These are phyloP conservation scores for Phytophthora macrochlamydospora DNA, from an alignment of 352 stramenopile genomes.

Conservation along the genomic window DNA sequence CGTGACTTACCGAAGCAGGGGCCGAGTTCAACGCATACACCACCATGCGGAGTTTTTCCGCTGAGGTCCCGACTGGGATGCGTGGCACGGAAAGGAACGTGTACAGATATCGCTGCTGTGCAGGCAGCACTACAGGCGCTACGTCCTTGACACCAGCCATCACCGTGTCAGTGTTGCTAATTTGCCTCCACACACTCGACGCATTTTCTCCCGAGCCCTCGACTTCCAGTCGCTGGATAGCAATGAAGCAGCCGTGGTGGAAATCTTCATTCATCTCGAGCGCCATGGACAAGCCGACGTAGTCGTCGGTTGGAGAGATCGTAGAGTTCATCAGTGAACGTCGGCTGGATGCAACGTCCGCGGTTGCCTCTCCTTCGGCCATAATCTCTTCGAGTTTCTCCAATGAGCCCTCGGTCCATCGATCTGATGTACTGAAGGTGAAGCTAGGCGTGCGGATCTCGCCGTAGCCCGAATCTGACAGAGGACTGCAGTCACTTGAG, in stretches of 20 bases:
- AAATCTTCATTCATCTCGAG: slow-evolving; percentile 86
- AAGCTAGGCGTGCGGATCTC: slow-evolving; percentile 84
- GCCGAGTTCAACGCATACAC: slow-evolving; percentile 66
- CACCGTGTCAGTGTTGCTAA: slow-evolving; percentile 86
- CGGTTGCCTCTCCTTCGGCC: slow-evolving; percentile 34
- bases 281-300: slow-evolving; percentile 81
- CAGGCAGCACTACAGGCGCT: slow-evolving; percentile 16
- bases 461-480: slow-evolving; percentile 68
- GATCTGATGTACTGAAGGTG: slow-evolving; percentile 68
- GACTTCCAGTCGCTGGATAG: slow-evolving; percentile 68
- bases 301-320: slow-evolving; percentile 55
- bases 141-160: slow-evolving; percentile 61
- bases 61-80: slow-evolving; percentile 57
- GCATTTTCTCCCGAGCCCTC: slow-evolving; percentile 32
- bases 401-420: slow-evolving; percentile 55
- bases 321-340: slow-evolving; percentile 33
- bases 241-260: slow-evolving; percentile 75
- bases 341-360: slow-evolving; percentile 26
- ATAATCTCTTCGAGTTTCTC: slow-evolving; percentile 56
- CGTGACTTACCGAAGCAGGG: slow-evolving; percentile 43
- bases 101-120: slow-evolving; percentile 66
- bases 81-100: slow-evolving; percentile 85
- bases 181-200: slow-evolving; percentile 64
- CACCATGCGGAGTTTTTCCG: slow-evolving; percentile 79
- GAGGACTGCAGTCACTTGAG: slow-evolving; percentile 49